These are phyloP conservation scores for Dactylellina sp. DNA, from an alignment of 2,329 filamentous ascomycete genomes.

Conservation along the genomic window DNA sequence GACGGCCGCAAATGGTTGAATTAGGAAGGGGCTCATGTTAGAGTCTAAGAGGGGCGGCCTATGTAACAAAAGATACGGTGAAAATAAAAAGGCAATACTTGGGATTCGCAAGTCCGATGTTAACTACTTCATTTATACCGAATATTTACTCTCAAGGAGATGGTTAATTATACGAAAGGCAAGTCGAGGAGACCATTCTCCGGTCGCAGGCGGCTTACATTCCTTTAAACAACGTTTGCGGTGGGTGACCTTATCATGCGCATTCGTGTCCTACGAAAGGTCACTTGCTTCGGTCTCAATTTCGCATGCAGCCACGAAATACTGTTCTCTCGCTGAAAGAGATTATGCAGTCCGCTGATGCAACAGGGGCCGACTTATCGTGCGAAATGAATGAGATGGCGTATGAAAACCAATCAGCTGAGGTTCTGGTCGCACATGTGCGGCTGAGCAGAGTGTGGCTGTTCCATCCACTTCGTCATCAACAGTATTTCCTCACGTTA, in stretches of 20 bases:
- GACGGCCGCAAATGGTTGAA: constrained; percentile 36
- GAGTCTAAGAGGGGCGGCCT: not conserved
- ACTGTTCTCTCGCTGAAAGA: constrained; percentile 7
- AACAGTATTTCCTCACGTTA: too few species aligned
- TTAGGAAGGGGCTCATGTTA: constrained; percentile 42
- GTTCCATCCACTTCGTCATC: constrained; percentile 35
- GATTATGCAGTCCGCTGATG: constrained; percentile 15
- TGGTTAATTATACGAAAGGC: not conserved
- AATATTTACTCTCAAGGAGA: not conserved
- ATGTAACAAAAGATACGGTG: not conserved
- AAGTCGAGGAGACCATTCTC: not conserved
- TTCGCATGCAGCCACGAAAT: constrained; percentile 15
- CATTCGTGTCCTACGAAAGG: constrained; percentile 5
- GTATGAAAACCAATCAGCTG: constrained; percentile 39
- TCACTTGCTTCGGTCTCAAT: not conserved
- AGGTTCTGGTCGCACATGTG: constrained; percentile 44
- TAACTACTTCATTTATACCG: too few species aligned
- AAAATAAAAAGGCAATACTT: not conserved
- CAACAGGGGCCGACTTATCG: constrained; percentile 14
- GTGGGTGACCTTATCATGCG: constrained; percentile 13
- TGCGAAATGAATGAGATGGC: constrained; percentile 30
- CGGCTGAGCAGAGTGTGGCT: constrained; percentile 52
- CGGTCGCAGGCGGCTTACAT: constrained; percentile 14
- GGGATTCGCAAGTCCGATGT: too few species aligned
- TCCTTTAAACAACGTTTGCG: constrained; percentile 23